Conservation (phyloP, 2,329 filamentous ascomycete genomes). For the Capronia epimyces region DNA sequence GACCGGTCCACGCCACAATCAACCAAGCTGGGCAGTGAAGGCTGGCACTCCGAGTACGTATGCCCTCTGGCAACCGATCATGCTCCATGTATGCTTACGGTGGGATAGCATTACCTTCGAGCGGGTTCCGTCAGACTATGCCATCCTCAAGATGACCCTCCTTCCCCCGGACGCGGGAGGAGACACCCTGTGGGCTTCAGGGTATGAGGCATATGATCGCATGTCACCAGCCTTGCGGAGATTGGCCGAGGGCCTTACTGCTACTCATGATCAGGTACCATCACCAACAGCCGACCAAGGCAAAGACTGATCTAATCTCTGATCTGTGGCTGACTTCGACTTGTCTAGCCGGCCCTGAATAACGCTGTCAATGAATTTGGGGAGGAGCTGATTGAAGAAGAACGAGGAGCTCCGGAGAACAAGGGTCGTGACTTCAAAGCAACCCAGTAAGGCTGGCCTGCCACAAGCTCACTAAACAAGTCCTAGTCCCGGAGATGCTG, state of each 20-base stretch:
- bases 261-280: conserved; percentile 30
- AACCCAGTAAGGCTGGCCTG: conserved; percentile 33
- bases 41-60: conserved; percentile 45
- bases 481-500: too few species aligned
- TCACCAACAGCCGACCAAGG: too few species aligned
- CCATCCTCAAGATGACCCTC: conserved; percentile 52
- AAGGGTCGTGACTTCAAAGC: conserved; percentile 49
- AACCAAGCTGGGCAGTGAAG: conserved; percentile 34
- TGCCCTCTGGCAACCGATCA: too few species aligned
- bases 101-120: conserved; percentile 55
- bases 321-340: too few species aligned
- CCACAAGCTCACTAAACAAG: too few species aligned
- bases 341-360: conserved; percentile 31
- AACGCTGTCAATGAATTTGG: conserved; percentile 32
- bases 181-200: conserved; percentile 63
- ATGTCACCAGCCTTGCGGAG: conserved; percentile 48
- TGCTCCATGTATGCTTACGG: too few species aligned
- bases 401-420: conserved; percentile 53
- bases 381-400: conserved; percentile 31
- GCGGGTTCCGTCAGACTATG: conserved; percentile 58
- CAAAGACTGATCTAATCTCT: too few species aligned
- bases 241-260: conserved; percentile 39
- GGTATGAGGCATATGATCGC: conserved; percentile 62
- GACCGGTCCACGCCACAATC: conserved; percentile 30
- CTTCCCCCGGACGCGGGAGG: conserved; percentile 48